Evolutionary conservation across 106 monocot species (phyloP), one percentile per base, ranked within the genome.

Genomic region (Narthecium ossifragum): DNA sequence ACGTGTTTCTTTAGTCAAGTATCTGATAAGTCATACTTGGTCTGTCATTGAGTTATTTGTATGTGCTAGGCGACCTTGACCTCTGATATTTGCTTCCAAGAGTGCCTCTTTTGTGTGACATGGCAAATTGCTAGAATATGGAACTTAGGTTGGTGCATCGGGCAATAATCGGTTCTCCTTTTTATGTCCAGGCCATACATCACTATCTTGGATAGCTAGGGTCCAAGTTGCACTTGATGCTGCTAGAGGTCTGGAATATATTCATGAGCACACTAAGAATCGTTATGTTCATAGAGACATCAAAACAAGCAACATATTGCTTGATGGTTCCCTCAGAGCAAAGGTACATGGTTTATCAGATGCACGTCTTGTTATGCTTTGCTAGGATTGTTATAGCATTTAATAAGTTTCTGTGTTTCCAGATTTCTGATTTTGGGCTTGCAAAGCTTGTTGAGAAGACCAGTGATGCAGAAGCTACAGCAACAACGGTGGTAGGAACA

Each of bases 351-450:
- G 24, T 41, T 37, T 23, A 18, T 61, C 34, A 34, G 30, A 51
- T 20, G 45, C 8, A 31, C 8, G 17, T 6, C 26, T 36, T n/a
- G 31, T 39, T 24, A 13, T 24, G 31, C 27, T 53, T 59, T 36
- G 6, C 38, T 39, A 63, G 8, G 15, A 56, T 46, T 46, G 8
- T 2, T 37, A 30, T 46, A 65, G 46, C 51, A 26, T 28, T 54
- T 54, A 25, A 31, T 36, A 30, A 33, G 43, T 51, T 21, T 12
- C 71, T 53, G 34, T 34, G 18, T 50, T 2, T 68, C 46, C 54
- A 96, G 94, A 96, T 96, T 39, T 96, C 94, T 25, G 90, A 96
- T 74, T 96, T 96, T 86, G 94, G 94, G 57, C 80, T 96, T 70
- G 77, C 94, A 57, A 96, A 96, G 55, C 78, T 96, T 57, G 70